Percentiles rank a stretch among this genome's conserved stretches.
These are phyloP conservation scores for Talaromyces borbonicus DNA, from an alignment of 495 filamentous ascomycete species.

Conservation along the genomic window DNA sequence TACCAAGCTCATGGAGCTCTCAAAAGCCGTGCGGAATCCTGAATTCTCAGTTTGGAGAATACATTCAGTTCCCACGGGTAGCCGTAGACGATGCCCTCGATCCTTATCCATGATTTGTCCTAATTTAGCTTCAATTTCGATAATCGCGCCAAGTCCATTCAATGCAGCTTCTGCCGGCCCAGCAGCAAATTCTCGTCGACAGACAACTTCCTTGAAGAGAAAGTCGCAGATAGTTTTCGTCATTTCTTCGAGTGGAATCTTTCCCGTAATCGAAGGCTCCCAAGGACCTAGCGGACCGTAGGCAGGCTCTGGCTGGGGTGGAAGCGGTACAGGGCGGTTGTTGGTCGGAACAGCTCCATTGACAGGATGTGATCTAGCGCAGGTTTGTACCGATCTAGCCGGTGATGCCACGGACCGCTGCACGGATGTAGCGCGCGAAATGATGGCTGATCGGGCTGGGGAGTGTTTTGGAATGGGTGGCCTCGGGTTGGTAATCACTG, in stretches of 20 bases:
- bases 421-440: slow-evolving; percentile 17
- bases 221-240: slow-evolving; percentile 64
- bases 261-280: slow-evolving; percentile 63
- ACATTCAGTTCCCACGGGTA: slow-evolving; percentile 57
- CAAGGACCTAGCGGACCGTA: slow-evolving; percentile 47
- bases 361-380: slow-evolving; percentile 6
- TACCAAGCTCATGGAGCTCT: slow-evolving; percentile 81
- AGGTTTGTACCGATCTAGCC: slow-evolving; percentile 13
- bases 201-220: slow-evolving; percentile 57
- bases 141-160: slow-evolving; percentile 51
- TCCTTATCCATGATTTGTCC: slow-evolving; percentile 67
- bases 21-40: slow-evolving; percentile 48
- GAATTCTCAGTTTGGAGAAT: slow-evolving; percentile 46
- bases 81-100: slow-evolving; percentile 51
- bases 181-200: slow-evolving; percentile 41
- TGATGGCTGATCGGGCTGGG: slow-evolving; percentile 11
- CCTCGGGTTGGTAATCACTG: slow-evolving; percentile 27
- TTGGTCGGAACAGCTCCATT: slow-evolving; percentile 12
- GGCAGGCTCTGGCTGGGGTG: slow-evolving; percentile 9
- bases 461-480: slow-evolving; percentile 28
- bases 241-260: slow-evolving; percentile 56
- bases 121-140: slow-evolving; percentile 89
- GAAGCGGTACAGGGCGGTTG: slow-evolving; percentile 8
- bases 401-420: slow-evolving; percentile 13
- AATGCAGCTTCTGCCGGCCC: slow-evolving; percentile 37